Conservation (phyloP, 2,329 filamentous ascomycete species). For the Nannizziopsis arthrosporioides region DNA sequence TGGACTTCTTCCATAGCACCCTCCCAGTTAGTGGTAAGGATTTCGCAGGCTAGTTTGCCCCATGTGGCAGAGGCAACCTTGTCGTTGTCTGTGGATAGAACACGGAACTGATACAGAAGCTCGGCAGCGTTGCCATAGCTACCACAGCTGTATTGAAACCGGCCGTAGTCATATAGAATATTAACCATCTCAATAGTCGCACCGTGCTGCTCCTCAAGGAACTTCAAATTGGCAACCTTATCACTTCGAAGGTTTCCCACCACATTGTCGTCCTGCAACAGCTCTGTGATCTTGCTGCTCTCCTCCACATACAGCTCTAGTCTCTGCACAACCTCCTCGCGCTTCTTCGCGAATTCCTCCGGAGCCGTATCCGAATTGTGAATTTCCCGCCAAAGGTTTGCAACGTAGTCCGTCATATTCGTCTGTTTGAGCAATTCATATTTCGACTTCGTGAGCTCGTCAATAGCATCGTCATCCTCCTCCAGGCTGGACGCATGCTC, state of each 20-base stretch:
- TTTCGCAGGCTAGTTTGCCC: constrained; percentile 95
- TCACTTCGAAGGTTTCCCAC: constrained; percentile 84
- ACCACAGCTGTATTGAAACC: constrained; percentile 96
- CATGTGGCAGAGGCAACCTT: constrained; percentile 91
- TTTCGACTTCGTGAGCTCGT: constrained; percentile 71
- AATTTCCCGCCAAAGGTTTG: constrained; percentile 79
- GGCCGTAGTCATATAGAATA: constrained; percentile 86
- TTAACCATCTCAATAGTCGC: constrained; percentile 95
- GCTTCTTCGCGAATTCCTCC: constrained; percentile 76
- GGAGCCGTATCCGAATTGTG: constrained; percentile 67
- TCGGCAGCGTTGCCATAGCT: constrained; percentile 85
- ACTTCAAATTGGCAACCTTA: constrained; percentile 98
- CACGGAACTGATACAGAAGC: constrained; percentile 92
- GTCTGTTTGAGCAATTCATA: constrained; percentile 91
- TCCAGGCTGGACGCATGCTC: constrained; percentile 80
- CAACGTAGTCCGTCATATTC: constrained; percentile 98
- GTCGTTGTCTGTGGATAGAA: constrained; percentile 96
- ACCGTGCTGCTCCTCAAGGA: constrained; percentile 89
- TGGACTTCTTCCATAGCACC: constrained; percentile 78
- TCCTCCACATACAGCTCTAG: constrained; percentile 76
- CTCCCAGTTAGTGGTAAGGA: constrained; percentile 92
- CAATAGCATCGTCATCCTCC: constrained; percentile 49
- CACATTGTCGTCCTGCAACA: constrained; percentile 79
- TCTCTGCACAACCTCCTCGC: constrained; percentile 74
- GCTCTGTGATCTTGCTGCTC: constrained; percentile 74